Conservation (phyloP, 1,139 yeast species). For the Pichia terricola region DNA sequence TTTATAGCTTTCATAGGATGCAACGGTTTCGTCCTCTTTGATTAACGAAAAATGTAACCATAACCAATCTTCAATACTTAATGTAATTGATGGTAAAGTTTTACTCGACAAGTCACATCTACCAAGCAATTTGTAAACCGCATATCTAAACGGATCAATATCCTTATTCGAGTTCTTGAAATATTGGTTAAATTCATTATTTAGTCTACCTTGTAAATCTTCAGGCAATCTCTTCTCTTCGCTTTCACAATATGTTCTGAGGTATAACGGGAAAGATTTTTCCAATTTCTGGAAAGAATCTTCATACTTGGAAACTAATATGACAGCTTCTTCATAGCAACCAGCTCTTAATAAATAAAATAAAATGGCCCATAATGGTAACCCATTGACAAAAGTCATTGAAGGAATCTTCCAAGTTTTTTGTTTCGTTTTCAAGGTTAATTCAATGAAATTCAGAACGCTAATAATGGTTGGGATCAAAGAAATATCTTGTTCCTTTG, state of each 20-base stretch:
- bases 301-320: constrained; percentile 39
- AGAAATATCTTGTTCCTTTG: constrained; percentile 2
- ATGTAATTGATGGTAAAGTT: constrained; percentile 65
- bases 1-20: constrained; percentile 33
- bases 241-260: constrained; percentile 64
- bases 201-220: constrained; percentile 61
- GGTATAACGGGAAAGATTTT: constrained; percentile 70
- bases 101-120: constrained; percentile 78
- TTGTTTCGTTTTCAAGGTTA: constrained; percentile 19
- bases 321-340: constrained; percentile 65
- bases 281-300: constrained; percentile 73
- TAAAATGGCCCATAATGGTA: constrained; percentile 87
- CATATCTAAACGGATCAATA: constrained; percentile 83
- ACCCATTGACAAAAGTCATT: constrained; percentile 61
- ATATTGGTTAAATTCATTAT: constrained; percentile 76
- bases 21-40: constrained; percentile 46
- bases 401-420: constrained; percentile 42
- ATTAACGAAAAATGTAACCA: constrained; percentile 85
- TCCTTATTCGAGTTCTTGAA: constrained; percentile 53
- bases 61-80: constrained; percentile 91
- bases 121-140: constrained; percentile 85
- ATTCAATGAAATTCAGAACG: constrained; percentile 18
- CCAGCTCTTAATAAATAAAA: constrained; percentile 85
- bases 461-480: constrained; percentile 16
- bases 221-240: constrained; percentile 47